Evolutionary conservation across 1,139 yeast species (phyloP).

Genomic region (Meyerozyma elateridarum): DNA sequence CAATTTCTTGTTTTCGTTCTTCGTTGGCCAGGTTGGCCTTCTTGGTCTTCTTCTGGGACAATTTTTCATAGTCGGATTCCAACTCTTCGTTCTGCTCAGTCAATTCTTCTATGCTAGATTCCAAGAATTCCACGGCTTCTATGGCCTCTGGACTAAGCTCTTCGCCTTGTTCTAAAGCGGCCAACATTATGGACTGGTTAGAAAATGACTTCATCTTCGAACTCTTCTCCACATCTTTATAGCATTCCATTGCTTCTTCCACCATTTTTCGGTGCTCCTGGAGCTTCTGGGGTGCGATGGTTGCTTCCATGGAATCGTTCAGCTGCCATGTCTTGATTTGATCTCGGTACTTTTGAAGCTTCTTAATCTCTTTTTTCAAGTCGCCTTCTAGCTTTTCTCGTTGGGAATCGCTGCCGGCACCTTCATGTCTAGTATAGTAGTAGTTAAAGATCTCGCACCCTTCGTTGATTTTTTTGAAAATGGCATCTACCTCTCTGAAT

Average conservation of each 20-base stretch:
- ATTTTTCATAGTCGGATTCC: conserved; percentile 32
- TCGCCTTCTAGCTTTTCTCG: conserved; percentile 26
- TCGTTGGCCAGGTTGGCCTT: conserved; percentile 37
- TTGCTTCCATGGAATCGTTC: conserved; percentile 43
- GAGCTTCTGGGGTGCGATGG: conserved; percentile 32
- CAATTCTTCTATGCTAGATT: conserved; percentile 27
- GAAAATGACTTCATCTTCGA: conserved; percentile 45
- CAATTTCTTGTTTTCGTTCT: conserved; percentile 41
- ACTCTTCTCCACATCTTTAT: conserved; percentile 43
- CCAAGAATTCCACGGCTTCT: conserved; percentile 31
- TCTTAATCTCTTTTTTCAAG: conserved; percentile 24
- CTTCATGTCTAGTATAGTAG: conserved; percentile 42
- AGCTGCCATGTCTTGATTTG: conserved; percentile 31
- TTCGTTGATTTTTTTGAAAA: conserved; percentile 25
- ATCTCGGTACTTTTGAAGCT: conserved; percentile 25
- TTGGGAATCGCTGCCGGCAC: conserved; percentile 29
- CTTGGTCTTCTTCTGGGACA: conserved; percentile 36
- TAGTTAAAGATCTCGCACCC: conserved; percentile 33
- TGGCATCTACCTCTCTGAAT: conserved; percentile 22
- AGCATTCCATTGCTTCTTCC: conserved; percentile 48
- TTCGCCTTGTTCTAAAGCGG: conserved; percentile 32
- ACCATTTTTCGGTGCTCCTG: conserved; percentile 40
- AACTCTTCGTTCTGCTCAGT: conserved; percentile 33
- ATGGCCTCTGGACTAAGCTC: conserved; percentile 31
- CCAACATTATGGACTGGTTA: conserved; percentile 44